phyloP scores from a whole-genome alignment of 768 basidiomycete species.

The Suillus decipiens region DNA sequence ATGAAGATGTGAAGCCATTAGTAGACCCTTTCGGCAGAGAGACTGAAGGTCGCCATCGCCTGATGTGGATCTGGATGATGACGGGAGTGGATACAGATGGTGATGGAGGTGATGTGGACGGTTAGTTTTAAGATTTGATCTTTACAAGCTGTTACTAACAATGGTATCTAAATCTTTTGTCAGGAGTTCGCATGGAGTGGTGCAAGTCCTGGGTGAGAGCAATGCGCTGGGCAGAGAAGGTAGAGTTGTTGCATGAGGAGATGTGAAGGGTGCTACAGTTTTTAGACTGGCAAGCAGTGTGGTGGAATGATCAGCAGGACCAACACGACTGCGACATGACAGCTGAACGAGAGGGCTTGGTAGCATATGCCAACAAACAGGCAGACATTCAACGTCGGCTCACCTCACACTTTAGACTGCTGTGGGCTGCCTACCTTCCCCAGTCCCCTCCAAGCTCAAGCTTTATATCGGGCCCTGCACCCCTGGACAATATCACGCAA shows the following conservation, averaged over 20 bases:
- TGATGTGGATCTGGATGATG: slow-evolving; percentile 5
- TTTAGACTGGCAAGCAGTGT: slow-evolving; percentile 18
- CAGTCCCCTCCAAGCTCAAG: not conserved
- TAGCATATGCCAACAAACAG: slow-evolving; percentile 26
- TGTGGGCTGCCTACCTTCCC: not conserved
- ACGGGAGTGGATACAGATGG: not conserved
- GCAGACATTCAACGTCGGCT: slow-evolving; percentile 3
- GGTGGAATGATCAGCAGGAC: slow-evolving; percentile 20
- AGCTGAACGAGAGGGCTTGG: slow-evolving; percentile 14
- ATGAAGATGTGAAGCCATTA: not conserved
- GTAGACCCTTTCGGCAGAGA: not conserved
- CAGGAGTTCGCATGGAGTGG: slow-evolving; percentile 30
- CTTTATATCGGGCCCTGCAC: not conserved
- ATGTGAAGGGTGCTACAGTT: slow-evolving; percentile 30
- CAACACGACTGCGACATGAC: not conserved
- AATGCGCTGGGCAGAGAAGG: slow-evolving; percentile 38
- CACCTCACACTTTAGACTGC: not conserved
- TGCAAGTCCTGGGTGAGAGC: slow-evolving; percentile 32
- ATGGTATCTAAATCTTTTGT: no score
- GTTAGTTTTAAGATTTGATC: not conserved
- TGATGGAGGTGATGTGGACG: not conserved
- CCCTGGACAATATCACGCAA: not conserved
- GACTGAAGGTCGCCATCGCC: not conserved
- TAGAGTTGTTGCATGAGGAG: slow-evolving; percentile 35
- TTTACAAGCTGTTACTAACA: no score